Percentiles rank a stretch among this genome's conserved stretches.
phyloP scores from a whole-genome alignment of 1,284 basidiomycete genomes.

The Marasmius sp. region DNA sequence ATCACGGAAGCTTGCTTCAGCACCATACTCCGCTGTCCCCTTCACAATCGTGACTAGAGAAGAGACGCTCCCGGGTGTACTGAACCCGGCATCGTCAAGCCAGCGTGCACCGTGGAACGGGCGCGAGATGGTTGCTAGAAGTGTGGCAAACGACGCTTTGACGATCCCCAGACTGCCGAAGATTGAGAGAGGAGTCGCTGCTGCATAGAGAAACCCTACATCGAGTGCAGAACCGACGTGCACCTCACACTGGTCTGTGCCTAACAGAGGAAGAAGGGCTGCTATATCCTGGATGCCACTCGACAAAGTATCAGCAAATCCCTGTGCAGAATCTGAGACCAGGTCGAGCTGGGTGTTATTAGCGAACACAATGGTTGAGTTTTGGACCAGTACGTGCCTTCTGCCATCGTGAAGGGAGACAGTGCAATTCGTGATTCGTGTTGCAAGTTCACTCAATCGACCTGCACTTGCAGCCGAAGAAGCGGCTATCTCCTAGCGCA shows the following conservation, averaged over 20 bases:
- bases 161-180: conserved; percentile 10
- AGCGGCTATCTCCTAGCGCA: too few species aligned
- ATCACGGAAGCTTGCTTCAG: background rate
- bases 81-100: conserved; percentile 1
- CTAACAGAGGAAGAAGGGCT: conserved; percentile 8
- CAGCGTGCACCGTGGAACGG: background rate
- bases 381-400: too few species aligned
- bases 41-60: background rate
- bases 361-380: too few species aligned
- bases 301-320: background rate
- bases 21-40: background rate
- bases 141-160: conserved; percentile 3
- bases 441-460: too few species aligned
- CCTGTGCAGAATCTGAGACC: background rate
- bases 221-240: conserved; percentile 9
- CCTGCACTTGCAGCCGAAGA: too few species aligned
- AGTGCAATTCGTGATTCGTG: too few species aligned
- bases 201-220: conserved; percentile 9
- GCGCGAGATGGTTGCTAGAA: background rate
- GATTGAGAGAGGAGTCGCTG: conserved; percentile 7
- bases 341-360: too few species aligned
- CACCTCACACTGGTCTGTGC: conserved; percentile 8
- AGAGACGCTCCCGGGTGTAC: background rate
- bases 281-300: conserved; percentile 8
- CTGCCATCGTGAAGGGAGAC: too few species aligned